Base-by-base conservation (phyloP, 2,329 filamentous ascomycete genomes). In the Daldinia sp. region DNA sequence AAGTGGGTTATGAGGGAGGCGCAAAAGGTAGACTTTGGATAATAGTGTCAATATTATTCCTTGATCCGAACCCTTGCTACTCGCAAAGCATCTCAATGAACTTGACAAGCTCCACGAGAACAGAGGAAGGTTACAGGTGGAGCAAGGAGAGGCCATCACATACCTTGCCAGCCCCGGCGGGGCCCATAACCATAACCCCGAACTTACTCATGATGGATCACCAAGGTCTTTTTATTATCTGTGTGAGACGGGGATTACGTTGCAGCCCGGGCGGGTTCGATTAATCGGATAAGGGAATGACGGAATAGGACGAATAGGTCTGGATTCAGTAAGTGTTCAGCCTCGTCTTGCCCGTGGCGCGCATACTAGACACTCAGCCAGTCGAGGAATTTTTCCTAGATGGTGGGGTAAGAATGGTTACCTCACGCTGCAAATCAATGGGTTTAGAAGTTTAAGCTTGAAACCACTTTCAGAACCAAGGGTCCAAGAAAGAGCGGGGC, bases 121-220 rank as follows among this genome's bases (percentile, higher is more conserved):
- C 34, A 30, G 7, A 3, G 39, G 6, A 54, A 52, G 9, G 17
- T 56, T 34, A 43, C n/a, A 17, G 25, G 11, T 37, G 19, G 43
- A 29, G 45, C 30, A 39, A 39, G 51, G 41, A 61, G 17, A 52
- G 53, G 55, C 71, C 29, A 53, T 58, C 23, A 25, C 81, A 68
- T 78, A 90, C 89, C 85, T 97, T 99, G 80, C 95, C 95, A 19
- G 93, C 94, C 70, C 94, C 95, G 17, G 95, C 94, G 63, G 94
- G 95, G 77, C 95, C 95, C 90, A 98, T 97, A 64, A 98, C 90
- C 79, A 98, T 89, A 68, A 92, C 89, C 54, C 95, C 95, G 76
- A 94, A 98, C 79, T 97, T 97, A 79, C 91, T 94, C 93, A 96
- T 96, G 68, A 61, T 81, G 74, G 51, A 9, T 27, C 23, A 41